phyloP scores from a whole-genome alignment of 2,329 filamentous ascomycete genomes.

The Arachnomyces sp. region DNA sequence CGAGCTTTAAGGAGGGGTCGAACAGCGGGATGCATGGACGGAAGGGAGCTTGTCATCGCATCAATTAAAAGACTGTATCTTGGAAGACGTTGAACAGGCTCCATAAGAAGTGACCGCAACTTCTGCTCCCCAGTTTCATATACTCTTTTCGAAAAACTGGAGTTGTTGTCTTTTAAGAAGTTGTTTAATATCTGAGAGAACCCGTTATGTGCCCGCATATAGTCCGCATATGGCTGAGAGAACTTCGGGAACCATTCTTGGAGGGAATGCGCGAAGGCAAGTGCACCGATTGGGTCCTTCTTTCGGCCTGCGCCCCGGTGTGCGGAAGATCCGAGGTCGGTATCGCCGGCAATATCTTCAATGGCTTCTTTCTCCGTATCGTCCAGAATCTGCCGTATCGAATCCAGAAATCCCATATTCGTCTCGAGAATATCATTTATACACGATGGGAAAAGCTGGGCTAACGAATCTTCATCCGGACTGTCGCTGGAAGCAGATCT shows the following conservation, averaged over 20 bases:
- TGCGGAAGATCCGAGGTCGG: conserved; percentile 40
- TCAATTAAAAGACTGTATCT: conserved; percentile 95
- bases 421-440: conserved; percentile 72
- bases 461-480: conserved; percentile 62
- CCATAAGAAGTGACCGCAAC: conserved; percentile 84
- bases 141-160: conserved; percentile 72
- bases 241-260: conserved; percentile 92
- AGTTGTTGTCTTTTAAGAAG: conserved; percentile 67
- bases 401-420: conserved; percentile 71
- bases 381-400: conserved; percentile 67
- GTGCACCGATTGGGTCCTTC: conserved; percentile 68
- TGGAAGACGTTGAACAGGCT: conserved; percentile 88
- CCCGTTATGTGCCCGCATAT: conserved; percentile 81
- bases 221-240: conserved; percentile 82
- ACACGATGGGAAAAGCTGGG: conserved; percentile 71
- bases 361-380: conserved; percentile 74
- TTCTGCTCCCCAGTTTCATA: conserved; percentile 81
- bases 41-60: conserved; percentile 80
- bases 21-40: conserved; percentile 75
- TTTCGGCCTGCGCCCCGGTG: conserved; percentile 32
- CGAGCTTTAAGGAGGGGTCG: conserved; percentile 76
- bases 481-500: conserved; percentile 56
- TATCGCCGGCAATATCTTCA: conserved; percentile 60
- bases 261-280: conserved; percentile 70
- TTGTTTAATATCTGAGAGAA: conserved; percentile 73